phyloP scores from a whole-genome alignment of 495 filamentous ascomycete genomes.

The Aspergillus sclerotioniger region DNA sequence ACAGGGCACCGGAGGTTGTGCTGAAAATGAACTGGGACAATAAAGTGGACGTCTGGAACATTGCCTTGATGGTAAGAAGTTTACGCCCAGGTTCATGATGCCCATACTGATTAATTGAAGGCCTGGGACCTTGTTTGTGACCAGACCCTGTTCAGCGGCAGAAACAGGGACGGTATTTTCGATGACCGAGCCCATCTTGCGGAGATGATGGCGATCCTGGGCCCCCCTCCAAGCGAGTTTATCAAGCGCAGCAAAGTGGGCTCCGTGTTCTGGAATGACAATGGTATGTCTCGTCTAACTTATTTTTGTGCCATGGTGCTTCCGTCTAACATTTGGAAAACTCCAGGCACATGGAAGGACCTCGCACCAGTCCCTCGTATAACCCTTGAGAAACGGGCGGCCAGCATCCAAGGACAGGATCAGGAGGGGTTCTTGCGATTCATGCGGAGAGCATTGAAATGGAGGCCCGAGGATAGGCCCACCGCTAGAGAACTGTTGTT shows the following conservation, averaged over 20 bases:
- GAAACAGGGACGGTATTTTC: constrained; percentile 17
- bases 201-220: constrained; percentile 40
- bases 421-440: constrained; percentile 41
- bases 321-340: neutral
- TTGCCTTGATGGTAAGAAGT: constrained; percentile 40
- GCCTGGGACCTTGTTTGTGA: constrained; percentile 21
- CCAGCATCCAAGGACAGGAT: constrained; percentile 27
- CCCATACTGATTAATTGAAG: neutral
- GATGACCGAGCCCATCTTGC: constrained; percentile 34
- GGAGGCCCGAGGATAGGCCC: constrained; percentile 39
- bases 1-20: constrained; percentile 36
- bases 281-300: neutral
- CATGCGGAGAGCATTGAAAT: constrained; percentile 41
- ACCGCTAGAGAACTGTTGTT: constrained; percentile 39
- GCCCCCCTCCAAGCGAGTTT: constrained; percentile 36
- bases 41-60: constrained; percentile 41
- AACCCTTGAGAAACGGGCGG: constrained; percentile 12
- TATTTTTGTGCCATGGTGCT: neutral
- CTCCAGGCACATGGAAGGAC: constrained; percentile 23
- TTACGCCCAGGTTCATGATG: neutral
- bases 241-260: constrained; percentile 23
- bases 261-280: constrained; percentile 22
- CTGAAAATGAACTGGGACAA: constrained; percentile 34
- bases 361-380: constrained; percentile 21
- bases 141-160: constrained; percentile 16